Evolutionary conservation across 345 rosid species (phyloP).

Genomic region (Boechera retrofracta): DNA sequence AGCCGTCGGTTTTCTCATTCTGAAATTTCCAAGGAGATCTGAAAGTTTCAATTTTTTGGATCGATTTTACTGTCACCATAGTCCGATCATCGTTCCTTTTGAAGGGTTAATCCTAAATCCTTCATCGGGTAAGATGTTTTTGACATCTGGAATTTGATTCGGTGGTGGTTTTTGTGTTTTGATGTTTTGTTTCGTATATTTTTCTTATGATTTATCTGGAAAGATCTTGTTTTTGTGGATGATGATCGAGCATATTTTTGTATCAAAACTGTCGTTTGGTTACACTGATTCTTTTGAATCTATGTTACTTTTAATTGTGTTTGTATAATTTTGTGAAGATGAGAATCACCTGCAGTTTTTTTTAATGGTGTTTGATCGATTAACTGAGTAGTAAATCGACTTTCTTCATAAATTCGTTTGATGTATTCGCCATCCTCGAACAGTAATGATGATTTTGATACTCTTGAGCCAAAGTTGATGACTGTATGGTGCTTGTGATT

Average conservation of each 20-base stretch:
- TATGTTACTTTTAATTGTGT: not conserved
- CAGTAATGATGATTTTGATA: slow-evolving; percentile 3
- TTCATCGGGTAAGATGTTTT: slow-evolving; percentile 54
- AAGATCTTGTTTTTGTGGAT: slow-evolving; percentile 33
- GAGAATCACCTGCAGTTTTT: slow-evolving; percentile 23
- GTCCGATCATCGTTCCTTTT: slow-evolving; percentile 56
- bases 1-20: slow-evolving; percentile 36
- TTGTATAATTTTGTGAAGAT: slow-evolving; percentile 26
- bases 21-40: slow-evolving; percentile 32
- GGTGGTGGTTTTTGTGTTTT: slow-evolving; percentile 34
- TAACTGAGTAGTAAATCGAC: not conserved
- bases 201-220: slow-evolving; percentile 8
- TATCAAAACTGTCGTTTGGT: slow-evolving; percentile 12
- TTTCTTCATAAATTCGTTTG: not conserved
- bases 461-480: slow-evolving; percentile 27
- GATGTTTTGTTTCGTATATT: slow-evolving; percentile 25
- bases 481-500: slow-evolving; percentile 35
- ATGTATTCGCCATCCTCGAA: slow-evolving; percentile 9
- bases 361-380: slow-evolving; percentile 16
- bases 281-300: slow-evolving; percentile 12
- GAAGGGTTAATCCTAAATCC: slow-evolving; percentile 51
- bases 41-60: slow-evolving; percentile 33
- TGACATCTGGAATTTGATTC: slow-evolving; percentile 17
- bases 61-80: slow-evolving; percentile 33
- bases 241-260: slow-evolving; percentile 46